phyloP scores from a whole-genome alignment of 2,329 filamentous ascomycete genomes.

The Nemania abortiva region DNA sequence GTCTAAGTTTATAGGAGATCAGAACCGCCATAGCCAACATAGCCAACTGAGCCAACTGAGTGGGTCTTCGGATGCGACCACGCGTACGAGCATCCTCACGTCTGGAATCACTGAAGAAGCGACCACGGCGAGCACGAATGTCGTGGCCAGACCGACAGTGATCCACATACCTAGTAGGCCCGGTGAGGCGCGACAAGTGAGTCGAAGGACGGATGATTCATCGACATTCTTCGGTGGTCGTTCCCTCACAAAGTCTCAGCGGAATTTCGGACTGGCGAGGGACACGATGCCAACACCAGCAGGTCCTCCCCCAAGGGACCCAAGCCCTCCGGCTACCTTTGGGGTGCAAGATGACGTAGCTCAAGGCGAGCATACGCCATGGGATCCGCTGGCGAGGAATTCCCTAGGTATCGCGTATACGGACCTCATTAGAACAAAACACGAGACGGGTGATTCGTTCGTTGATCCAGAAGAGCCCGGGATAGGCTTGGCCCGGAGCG shows the following conservation, averaged over 20 bases:
- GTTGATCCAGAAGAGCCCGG: conserved; percentile 19
- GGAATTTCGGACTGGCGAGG: conserved; percentile 40
- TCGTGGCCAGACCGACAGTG: conserved; percentile 49
- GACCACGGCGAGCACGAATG: conserved; percentile 45
- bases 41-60: conserved; percentile 48
- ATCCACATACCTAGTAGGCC: conserved; percentile 51
- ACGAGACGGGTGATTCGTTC: conserved; percentile 27
- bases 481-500: conserved; percentile 21
- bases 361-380: conserved; percentile 43
- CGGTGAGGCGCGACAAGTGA: conserved; percentile 48
- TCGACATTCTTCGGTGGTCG: conserved; percentile 48
- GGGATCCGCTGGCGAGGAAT: conserved; percentile 45
- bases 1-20: conserved; percentile 32
- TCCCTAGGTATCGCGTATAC: conserved; percentile 49
- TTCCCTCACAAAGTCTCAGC: conserved; percentile 44
- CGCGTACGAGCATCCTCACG: conserved; percentile 50
- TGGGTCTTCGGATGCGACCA: conserved; percentile 45
- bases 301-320: conserved; percentile 25
- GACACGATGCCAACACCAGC: conserved; percentile 21
- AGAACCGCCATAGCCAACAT: conserved; percentile 44
- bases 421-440: conserved; percentile 43
- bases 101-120: conserved; percentile 47
- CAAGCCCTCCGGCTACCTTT: conserved; percentile 30
- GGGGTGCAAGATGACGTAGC: conserved; percentile 28
- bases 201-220: conserved; percentile 45